Evolutionary conservation across 2,329 filamentous ascomycete genomes (phyloP).

Genomic region (Colletotrichum phormii): DNA sequence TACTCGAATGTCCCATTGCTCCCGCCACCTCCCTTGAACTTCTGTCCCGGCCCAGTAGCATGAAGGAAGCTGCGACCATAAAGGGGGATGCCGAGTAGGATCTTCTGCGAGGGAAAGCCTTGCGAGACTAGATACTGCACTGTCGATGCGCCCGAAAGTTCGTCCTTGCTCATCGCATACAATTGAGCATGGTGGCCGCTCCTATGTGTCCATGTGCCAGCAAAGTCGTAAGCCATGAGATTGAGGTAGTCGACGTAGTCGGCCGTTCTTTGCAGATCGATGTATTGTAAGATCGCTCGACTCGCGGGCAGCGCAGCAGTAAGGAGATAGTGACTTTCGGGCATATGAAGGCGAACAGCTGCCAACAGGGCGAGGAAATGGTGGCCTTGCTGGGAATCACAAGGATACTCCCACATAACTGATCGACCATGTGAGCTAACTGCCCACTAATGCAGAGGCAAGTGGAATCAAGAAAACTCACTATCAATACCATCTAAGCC

Average conservation of each 20-base stretch:
- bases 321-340: constrained; percentile 75
- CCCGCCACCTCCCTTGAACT: constrained; percentile 65
- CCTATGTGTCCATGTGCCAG: constrained; percentile 74
- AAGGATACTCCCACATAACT: constrained; percentile 88
- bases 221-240: constrained; percentile 85
- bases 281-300: constrained; percentile 73
- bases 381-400: constrained; percentile 71
- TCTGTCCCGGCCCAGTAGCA: constrained; percentile 73
- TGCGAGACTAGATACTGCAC: constrained; percentile 74
- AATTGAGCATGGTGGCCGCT: constrained; percentile 83
- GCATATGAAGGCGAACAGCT: constrained; percentile 74
- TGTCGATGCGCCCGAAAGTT: constrained; percentile 74
- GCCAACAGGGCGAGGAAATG: constrained; percentile 79
- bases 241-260: constrained; percentile 81
- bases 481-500: constrained; percentile 75
- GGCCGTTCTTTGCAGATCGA: constrained; percentile 73
- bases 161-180: constrained; percentile 69
- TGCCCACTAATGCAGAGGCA: not conserved
- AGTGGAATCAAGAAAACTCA: constrained; percentile 49
- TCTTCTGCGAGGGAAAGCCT: constrained; percentile 77
- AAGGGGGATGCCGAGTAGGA: constrained; percentile 80
- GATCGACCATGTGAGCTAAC: constrained; percentile 26
- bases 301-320: constrained; percentile 79
- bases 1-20: constrained; percentile 82
- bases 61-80: constrained; percentile 82